Base-by-base conservation (phyloP, 2,329 filamentous ascomycete genomes). In the Mycocentrospora acerina region DNA sequence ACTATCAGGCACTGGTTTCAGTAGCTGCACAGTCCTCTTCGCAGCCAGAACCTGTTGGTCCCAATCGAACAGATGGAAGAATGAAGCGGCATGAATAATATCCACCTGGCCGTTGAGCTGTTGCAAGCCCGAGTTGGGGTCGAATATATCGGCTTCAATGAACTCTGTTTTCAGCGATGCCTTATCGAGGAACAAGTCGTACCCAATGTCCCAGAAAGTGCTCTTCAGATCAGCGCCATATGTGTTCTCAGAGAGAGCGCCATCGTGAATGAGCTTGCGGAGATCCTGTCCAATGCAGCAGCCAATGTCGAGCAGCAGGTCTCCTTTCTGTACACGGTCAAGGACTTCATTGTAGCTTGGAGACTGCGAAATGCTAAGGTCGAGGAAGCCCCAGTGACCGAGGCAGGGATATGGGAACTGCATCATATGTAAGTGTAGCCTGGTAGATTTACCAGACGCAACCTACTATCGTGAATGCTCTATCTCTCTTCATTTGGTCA, bases 141-240 rank as follows among this genome's bases (percentile, higher is more conserved):
- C 55, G 24, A 67, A 57, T 24, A 80, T 61, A 43, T 81, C 74
- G 14, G 75, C 78, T 3, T 71, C 57, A 26, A 82, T 68, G 49
- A 82, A 81, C 2, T 65, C 69, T 1, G 71, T 71, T 22, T 68
- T 71, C 9, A 81, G 57, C 15, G 44, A 69, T 3, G 63, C 48
- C 29, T 54, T 55, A 48, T 69, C 66, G 4, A 52, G 46, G 40
- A 69, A 69, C 22, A 69, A 40, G 10, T 65, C 56, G 38, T 64
- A 81, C 14, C 80, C 80, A 13, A 79, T 64, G 13, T 79, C 71
- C 48, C 81, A 71, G 49, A 83, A 79, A 2, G 53, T 44, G 7
- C 48, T 38, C 30, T 59, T 51, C 18, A 75, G 43, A 42, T 76
- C 73, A 6, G 63, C 57, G 17, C 71, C 73, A 31, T 60, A 63